phyloP scores from a whole-genome alignment of 495 filamentous ascomycete species.

The Aspergillus ostianus region DNA sequence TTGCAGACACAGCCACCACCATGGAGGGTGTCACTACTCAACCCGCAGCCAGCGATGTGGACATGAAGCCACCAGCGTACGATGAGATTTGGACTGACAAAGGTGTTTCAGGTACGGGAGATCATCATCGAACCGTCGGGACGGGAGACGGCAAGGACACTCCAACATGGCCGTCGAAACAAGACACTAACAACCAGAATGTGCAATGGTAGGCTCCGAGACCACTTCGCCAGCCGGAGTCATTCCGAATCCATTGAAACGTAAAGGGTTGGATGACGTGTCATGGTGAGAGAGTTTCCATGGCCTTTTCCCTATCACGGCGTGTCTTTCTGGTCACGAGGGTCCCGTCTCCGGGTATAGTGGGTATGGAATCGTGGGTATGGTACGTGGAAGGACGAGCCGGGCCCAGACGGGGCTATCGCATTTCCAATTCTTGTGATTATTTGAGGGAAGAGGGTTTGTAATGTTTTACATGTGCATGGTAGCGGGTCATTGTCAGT shows the following conservation, averaged over 20 bases:
- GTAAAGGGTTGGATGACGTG: constrained; percentile 31
- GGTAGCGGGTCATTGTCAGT: constrained; percentile 6
- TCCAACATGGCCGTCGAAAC: constrained; percentile 14
- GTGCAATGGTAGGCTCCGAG: constrained; percentile 32
- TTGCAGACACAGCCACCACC: constrained; percentile 5
- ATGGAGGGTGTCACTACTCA: constrained; percentile 26
- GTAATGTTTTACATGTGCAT: constrained; percentile 10
- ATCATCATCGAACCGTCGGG: constrained; percentile 12
- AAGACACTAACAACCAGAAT: constrained; percentile 23
- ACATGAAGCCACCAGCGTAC: constrained; percentile 34
- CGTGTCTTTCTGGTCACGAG: neutral
- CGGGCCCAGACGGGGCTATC: too few species aligned
- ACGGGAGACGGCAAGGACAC: constrained; percentile 7
- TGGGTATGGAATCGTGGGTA: neutral
- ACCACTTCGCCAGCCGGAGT: constrained; percentile 11
- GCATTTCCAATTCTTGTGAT: neutral
- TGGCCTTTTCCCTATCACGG: neutral
- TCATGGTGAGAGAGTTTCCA: neutral
- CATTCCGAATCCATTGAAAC: constrained; percentile 32
- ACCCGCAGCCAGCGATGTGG: constrained; percentile 13
- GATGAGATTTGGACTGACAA: constrained; percentile 23
- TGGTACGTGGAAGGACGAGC: neutral
- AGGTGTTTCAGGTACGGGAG: constrained; percentile 32
- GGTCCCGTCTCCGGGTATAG: neutral
- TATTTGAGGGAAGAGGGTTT: neutral